Evolutionary conservation across 805 yeast genomes (phyloP).

Genomic region (Teunomyces funiuensis): DNA sequence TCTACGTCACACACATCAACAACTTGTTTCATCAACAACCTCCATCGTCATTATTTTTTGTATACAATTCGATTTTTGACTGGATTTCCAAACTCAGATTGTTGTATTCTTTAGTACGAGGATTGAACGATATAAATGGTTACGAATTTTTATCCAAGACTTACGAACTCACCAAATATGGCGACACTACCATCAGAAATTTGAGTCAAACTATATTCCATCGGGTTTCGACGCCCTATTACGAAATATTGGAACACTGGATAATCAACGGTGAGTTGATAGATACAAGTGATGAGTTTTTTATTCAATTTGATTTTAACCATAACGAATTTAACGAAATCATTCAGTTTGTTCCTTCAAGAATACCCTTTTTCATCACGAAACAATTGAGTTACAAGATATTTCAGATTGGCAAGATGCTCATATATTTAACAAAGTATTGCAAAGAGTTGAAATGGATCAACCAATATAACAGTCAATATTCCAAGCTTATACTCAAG

Average conservation of each 20-base stretch:
- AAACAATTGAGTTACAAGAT: constrained; percentile 43
- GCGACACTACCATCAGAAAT: constrained; percentile 54
- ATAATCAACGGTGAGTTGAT: constrained; percentile 61
- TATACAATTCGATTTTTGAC: constrained; percentile 46
- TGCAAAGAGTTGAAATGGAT: constrained; percentile 74
- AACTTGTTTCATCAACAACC: constrained; percentile 27
- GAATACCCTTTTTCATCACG: constrained; percentile 49
- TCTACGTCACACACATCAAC: constrained; percentile 39
- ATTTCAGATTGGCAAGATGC: constrained; percentile 70
- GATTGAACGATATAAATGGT: constrained; percentile 36
- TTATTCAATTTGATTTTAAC: constrained; percentile 39
- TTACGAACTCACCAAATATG: constrained; percentile 53
- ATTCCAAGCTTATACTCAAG: constrained; percentile 29
- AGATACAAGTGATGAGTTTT: constrained; percentile 61
- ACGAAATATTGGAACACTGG: constrained; percentile 64
- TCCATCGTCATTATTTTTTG: constrained; percentile 26
- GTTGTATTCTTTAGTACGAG: constrained; percentile 43
- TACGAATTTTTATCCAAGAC: constrained; percentile 57
- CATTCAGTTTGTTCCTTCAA: constrained; percentile 29
- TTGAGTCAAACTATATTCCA: constrained; percentile 46
- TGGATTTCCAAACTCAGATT: constrained; percentile 60
- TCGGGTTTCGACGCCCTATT: constrained; percentile 57
- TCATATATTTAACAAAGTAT: constrained; percentile 58
- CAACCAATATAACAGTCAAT: constrained; percentile 40
- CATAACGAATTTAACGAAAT: constrained; percentile 34